Conservation (phyloP, 768 basidiomycete species). For the Lactifluus rugatus region DNA sequence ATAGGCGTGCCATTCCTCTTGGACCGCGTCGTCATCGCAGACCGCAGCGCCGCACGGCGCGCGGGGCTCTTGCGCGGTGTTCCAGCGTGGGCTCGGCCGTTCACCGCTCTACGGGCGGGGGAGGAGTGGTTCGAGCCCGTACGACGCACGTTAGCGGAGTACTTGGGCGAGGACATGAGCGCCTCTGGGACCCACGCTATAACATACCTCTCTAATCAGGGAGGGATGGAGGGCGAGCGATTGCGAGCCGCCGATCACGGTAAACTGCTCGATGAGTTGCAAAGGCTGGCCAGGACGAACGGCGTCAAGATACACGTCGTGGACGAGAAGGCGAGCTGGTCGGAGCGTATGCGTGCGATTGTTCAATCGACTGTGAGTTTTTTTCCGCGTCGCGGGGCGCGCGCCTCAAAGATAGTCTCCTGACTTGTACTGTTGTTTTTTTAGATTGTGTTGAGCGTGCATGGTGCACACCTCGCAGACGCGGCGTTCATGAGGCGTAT, state of each 20-base stretch:
- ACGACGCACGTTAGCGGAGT: conserved; percentile 32
- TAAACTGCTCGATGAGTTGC: conserved; percentile 48
- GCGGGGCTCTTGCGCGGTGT: not conserved
- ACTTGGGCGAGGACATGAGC: conserved; percentile 28
- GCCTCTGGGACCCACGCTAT: conserved; percentile 36
- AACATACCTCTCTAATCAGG: conserved; percentile 61
- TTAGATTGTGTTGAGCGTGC: conserved; percentile 14
- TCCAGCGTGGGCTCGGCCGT: conserved; percentile 28
- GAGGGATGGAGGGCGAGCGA: conserved; percentile 36
- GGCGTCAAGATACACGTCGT: conserved; percentile 12
- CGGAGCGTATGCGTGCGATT: conserved; percentile 16
- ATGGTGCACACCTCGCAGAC: conserved; percentile 14
- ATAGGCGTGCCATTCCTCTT: conserved; percentile 63
- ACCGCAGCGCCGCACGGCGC: conserved; percentile 53
- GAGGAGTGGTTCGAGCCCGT: conserved; percentile 34
- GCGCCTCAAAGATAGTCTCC: no score
- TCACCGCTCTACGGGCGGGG: conserved; percentile 32
- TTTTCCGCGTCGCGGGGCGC: not conserved
- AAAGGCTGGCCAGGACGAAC: conserved; percentile 31
- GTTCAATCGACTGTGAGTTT: conserved; percentile 14
- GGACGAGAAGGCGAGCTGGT: conserved; percentile 13
- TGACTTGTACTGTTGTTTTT: not conserved
- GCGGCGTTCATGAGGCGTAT: conserved; percentile 14
- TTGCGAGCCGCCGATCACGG: conserved; percentile 48
- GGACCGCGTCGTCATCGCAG: conserved; percentile 68